These are phyloP conservation scores for Fusarium secorum DNA, from an alignment of 2,329 filamentous ascomycete species.

Conservation along the genomic window DNA sequence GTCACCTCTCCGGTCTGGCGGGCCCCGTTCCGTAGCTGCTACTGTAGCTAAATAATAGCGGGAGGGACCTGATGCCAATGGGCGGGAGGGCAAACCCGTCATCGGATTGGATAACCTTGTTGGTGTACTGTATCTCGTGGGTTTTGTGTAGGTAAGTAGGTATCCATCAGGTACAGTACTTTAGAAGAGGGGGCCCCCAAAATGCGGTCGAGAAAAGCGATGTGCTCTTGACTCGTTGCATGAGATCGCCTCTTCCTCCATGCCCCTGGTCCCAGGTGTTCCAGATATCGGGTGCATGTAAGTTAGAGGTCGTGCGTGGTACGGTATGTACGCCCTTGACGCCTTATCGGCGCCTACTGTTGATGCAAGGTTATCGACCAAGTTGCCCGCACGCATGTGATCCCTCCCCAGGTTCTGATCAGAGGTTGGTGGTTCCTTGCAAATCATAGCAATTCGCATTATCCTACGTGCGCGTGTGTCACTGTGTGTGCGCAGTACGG, in stretches of 20 bases:
- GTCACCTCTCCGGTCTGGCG: constrained; percentile 25
- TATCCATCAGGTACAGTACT: background rate
- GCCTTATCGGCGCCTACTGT: constrained; percentile 17
- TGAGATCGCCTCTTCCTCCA: background rate
- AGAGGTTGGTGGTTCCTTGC: background rate
- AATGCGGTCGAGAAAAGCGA: background rate
- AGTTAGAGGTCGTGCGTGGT: background rate
- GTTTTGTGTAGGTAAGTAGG: background rate
- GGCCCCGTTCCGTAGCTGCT: constrained; percentile 25
- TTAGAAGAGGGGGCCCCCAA: background rate
- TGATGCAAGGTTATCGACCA: constrained; percentile 21
- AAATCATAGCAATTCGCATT: background rate
- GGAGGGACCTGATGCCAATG: background rate
- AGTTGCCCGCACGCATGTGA: constrained; percentile 16
- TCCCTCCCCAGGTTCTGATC: constrained; percentile 4
- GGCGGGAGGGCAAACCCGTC: constrained; percentile 26
- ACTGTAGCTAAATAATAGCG: constrained; percentile 2
- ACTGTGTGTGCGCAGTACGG: background rate
- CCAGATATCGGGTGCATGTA: background rate
- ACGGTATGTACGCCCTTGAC: background rate
- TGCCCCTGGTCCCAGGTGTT: constrained; percentile 3
- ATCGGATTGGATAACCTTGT: constrained; percentile 2
- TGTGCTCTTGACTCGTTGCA: background rate
- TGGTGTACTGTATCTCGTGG: constrained; percentile 4
- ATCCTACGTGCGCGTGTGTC: background rate